Percentiles rank a stretch among this genome's conserved stretches.
Conservation (phyloP, 179 eudicot genomes). For the Silene noctiflora region DNA sequence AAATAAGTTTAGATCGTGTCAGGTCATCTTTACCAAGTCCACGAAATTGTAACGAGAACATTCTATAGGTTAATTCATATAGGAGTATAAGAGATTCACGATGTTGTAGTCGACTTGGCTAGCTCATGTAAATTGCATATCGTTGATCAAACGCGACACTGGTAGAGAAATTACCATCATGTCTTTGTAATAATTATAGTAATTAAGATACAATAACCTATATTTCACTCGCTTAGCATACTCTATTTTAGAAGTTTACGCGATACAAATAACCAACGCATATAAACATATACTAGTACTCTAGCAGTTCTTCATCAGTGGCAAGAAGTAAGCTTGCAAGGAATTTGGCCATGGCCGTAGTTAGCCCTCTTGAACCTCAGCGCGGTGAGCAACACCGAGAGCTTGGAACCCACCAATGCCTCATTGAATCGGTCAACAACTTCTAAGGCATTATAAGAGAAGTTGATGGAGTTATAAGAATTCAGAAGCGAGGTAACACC, state of each 20-base stretch:
- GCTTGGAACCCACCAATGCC: slow-evolving; percentile 51
- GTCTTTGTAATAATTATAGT: too few species aligned
- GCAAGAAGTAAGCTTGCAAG: slow-evolving; percentile 68
- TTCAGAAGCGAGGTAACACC: slow-evolving; percentile 79
- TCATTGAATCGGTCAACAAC: slow-evolving; percentile 46
- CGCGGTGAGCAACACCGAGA: slow-evolving; percentile 57
- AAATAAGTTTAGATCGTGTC: not conserved
- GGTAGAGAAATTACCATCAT: not conserved
- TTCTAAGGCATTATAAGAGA: slow-evolving; percentile 51
- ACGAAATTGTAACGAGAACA: not conserved
- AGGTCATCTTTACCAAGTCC: not conserved
- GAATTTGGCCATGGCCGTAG: slow-evolving; percentile 42
- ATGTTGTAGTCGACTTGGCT: too few species aligned
- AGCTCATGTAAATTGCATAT: not conserved
- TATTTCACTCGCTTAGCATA: not conserved
- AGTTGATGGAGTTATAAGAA: slow-evolving; percentile 61
- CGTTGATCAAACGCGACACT: not conserved
- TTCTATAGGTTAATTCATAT: too few species aligned
- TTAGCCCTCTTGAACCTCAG: slow-evolving; percentile 72
- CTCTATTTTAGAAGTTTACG: not conserved
- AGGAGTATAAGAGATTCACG: not conserved
- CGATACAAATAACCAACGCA: not conserved
- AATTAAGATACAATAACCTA: too few species aligned
- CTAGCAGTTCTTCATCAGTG: slow-evolving; percentile 24
- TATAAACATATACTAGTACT: not conserved